Base-by-base conservation (phyloP, 1,284 basidiomycete genomes). In the Cryptococcus amylolentus region DNA sequence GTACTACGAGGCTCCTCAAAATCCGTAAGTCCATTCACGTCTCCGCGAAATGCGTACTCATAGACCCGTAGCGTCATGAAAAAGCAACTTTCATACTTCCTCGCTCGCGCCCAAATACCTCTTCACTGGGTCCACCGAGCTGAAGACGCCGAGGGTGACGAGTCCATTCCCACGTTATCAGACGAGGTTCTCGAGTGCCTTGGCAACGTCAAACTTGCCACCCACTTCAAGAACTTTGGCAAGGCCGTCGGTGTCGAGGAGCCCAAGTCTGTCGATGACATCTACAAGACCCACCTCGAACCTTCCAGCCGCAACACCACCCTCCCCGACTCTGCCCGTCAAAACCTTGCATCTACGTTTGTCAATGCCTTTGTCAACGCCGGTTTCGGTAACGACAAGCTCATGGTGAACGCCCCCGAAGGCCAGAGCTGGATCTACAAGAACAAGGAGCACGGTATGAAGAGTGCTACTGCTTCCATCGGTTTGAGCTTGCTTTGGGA, bases 351-450 rank as follows among this genome's bases (percentile, higher is more conserved):
- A 1, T 89, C 92, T 8, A 96, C 94, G 1, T 98, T 98, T 67
- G 96, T 99, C 62, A 98, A 99, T 71, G 96, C 93, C 1, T 98
- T 98, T 65, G 96, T 98, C 57, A 99, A 99, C 69, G 95, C 94
- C 41, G 96, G 96, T 0, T 98, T 96, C 71, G 94, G 94, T 18
- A 99, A 99, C 74, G 96, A 99, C 75, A 97, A 96, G 76, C 84
- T 99, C 56, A 94, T 99, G 88, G 93, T 95, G 5, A 88, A 88
- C 68, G 94, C 94, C 1, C 89, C 92, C 56, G 94, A 97, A 71
- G 95, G 95, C 23, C 89, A 87, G 76, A 94, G 91, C 67, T 98
- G 94, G 91, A 93, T 99, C 63, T 99, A 98, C 83, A 98, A 98
- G 84, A 98, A 98, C 81, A 98, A 98, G 80, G 95, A 98, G 56